Percentiles rank a stretch among this genome's conserved stretches.
Evolutionary conservation across 192 early-diverging fungal species (phyloP).

Genomic region (Coemansia sp.): DNA sequence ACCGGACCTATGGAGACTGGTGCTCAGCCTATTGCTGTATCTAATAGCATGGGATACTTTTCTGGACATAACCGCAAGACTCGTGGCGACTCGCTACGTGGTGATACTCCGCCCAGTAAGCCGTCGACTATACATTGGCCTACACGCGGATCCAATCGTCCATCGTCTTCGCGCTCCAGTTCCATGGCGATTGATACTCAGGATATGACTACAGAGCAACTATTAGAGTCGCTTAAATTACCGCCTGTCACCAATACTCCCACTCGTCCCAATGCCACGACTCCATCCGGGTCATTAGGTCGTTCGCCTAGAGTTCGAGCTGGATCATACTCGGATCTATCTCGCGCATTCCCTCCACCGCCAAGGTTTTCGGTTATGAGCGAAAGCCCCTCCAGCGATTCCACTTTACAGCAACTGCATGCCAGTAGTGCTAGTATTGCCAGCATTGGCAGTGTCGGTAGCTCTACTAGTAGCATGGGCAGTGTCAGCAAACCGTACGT

Average conservation of each 20-base stretch:
- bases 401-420: slow-evolving; percentile 17
- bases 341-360: slow-evolving; percentile 18
- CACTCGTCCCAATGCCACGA: slow-evolving; percentile 1
- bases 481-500: not conserved
- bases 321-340: slow-evolving; percentile 35
- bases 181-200: slow-evolving; percentile 17
- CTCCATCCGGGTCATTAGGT: slow-evolving; percentile 26
- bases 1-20: not conserved
- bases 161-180: slow-evolving; percentile 17
- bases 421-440: not conserved
- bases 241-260: slow-evolving; percentile 22
- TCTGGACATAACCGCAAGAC: slow-evolving; percentile 22
- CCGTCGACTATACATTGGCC: slow-evolving; percentile 39
- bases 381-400: slow-evolving; percentile 28
- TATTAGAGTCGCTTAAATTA: slow-evolving; percentile 50
- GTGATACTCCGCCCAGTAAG: slow-evolving; percentile 16
- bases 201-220: slow-evolving; percentile 50
- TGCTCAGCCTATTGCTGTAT: not conserved
- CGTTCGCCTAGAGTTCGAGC: slow-evolving; percentile 38
- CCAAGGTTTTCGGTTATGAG: slow-evolving; percentile 10
- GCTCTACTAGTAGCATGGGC: not conserved
- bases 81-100: not conserved
- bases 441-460: not conserved
- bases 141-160: slow-evolving; percentile 10
- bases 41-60: slow-evolving; percentile 35